phyloP scores from a whole-genome alignment of 2,329 filamentous ascomycete genomes.

The Nothophaeocryptopus gaeumannii region DNA sequence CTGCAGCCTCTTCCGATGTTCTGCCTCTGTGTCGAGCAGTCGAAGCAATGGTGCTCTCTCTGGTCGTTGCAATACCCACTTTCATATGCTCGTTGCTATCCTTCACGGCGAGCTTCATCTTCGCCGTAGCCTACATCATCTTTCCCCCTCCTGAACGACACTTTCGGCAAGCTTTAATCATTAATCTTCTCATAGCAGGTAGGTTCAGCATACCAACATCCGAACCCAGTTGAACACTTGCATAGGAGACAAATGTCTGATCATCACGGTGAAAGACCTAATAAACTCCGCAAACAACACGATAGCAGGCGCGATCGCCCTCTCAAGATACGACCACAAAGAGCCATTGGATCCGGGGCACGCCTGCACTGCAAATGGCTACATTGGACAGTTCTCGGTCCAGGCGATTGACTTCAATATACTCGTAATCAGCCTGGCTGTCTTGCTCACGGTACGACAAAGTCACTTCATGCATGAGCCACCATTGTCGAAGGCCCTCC shows the following conservation, averaged over 20 bases:
- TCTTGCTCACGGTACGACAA: constrained; percentile 41
- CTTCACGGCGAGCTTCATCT: constrained; percentile 16
- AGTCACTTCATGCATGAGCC: constrained; percentile 35
- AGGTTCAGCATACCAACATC: background rate
- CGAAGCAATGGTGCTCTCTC: constrained; percentile 4
- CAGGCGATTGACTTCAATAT: constrained; percentile 44
- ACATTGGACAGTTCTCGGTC: constrained; percentile 47
- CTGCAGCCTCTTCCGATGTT: too few species aligned
- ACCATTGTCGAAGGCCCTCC: constrained; percentile 27
- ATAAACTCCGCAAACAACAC: constrained; percentile 46
- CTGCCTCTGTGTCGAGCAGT: too few species aligned
- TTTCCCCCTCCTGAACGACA: constrained; percentile 22
- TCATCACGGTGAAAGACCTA: constrained; percentile 39
- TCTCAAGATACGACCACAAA: constrained; percentile 26
- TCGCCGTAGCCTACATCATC: constrained; percentile 18
- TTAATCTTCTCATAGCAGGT: constrained; percentile 23
- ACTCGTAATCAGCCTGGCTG: constrained; percentile 46
- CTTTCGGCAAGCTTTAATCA: constrained; percentile 23
- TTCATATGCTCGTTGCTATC: constrained; percentile 22
- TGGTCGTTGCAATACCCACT: constrained; percentile 21
- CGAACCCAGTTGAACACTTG: background rate
- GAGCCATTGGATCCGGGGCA: constrained; percentile 27
- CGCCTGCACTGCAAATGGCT: constrained; percentile 45
- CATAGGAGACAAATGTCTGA: constrained; percentile 3
- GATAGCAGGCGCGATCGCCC: constrained; percentile 40